Base-by-base conservation (phyloP, 2,329 filamentous ascomycete species). In the Talaromyces pinophilus region DNA sequence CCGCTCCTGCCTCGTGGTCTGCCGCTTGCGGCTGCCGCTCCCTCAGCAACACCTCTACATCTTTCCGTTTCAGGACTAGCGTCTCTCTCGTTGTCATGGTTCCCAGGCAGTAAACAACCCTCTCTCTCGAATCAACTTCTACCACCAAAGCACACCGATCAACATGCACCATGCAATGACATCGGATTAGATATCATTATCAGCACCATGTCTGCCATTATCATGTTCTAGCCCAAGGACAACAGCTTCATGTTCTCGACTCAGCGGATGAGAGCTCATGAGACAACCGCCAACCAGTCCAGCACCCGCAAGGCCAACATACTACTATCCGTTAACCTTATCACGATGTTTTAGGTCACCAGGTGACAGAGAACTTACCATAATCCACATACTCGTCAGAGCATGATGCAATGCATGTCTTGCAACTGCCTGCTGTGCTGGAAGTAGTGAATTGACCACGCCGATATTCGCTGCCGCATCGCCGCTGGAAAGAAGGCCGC, bases 381-480 rank as follows among this genome's bases (percentile, higher is more conserved):
- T 48, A 55, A 67, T 48, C 65, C 65, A 63, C 61, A 63, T 67
- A 3, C 17, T 63, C 6, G 19, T 63, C 33, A 67, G 62, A 19
- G 60, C 38, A 33, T 67, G 54, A 28, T 59, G 30, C 33, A 67
- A 46, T 10, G 61, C 65, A 17, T 63, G 54, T 33, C 65, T 59
- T 28, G 65, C 65, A 48, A 60, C 44, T 33, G 28, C 48, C 38
- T 64, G 60, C 48, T 67, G 65, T 40, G 60, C 54, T 6, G 60
- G 8, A 15, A 54, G 65, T 28, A 67, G 48, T 7, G 44, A 35
- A 40, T 38, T 54, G 54, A 67, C 62, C 5, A 63, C 35, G 15
- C 42, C 65, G 35, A 67, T 64, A 46, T 61, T 67, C 11, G 61
- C 65, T 25, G 65, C 65, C 19, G 61, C 65, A 40, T 59, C 54